phyloP scores from a whole-genome alignment of 306 rosid species.

The Castanea sativa region DNA sequence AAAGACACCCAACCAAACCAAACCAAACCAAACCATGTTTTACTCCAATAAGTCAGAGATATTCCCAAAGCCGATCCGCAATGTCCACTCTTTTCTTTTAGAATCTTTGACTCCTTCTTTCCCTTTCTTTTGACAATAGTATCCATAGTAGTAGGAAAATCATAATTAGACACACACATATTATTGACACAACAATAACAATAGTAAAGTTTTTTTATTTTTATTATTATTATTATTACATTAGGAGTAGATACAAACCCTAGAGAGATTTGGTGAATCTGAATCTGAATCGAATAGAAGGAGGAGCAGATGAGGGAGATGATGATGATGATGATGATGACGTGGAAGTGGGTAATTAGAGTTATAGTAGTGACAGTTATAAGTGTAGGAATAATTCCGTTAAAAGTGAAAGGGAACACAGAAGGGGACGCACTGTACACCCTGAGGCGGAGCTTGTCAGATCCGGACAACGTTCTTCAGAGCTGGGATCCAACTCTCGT shows the following conservation, averaged over 20 bases:
- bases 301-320: too few relatives aligned
- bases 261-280: too few relatives aligned
- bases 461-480: conserved; percentile 85
- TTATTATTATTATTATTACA: too few relatives aligned
- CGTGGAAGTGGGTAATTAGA: conserved; percentile 22
- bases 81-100: neutral
- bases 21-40: neutral
- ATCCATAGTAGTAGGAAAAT: conserved; percentile 23
- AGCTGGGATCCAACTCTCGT: conserved; percentile 99
- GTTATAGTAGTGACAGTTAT: neutral
- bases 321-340: neutral
- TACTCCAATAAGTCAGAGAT: neutral
- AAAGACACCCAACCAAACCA: neutral
- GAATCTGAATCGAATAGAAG: too few relatives aligned
- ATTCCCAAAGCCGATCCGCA: conserved; percentile 51
- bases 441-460: conserved; percentile 69
- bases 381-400: too few relatives aligned
- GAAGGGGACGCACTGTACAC: conserved; percentile 93
- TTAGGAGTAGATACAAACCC: too few relatives aligned
- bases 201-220: too few relatives aligned
- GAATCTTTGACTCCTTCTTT: neutral
- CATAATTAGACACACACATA: neutral
- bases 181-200: too few relatives aligned
- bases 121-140: neutral
- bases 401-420: conserved; percentile 47